These are phyloP conservation scores for Trametes pubescens DNA, from an alignment of 1,284 basidiomycete species.

Conservation along the genomic window DNA sequence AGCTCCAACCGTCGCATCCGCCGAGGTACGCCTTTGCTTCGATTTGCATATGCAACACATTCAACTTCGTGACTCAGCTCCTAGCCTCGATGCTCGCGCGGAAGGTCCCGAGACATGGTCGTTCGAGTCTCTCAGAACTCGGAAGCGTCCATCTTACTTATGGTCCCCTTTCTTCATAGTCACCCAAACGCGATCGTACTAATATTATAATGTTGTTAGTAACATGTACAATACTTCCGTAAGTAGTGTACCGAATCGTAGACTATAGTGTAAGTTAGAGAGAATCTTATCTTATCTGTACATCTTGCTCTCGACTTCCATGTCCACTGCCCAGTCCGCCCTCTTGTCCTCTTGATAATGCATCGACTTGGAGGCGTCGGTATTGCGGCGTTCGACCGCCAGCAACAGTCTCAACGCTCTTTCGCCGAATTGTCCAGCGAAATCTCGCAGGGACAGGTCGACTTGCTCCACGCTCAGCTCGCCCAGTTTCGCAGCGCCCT, in stretches of 20 bases:
- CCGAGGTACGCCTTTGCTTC: neutral
- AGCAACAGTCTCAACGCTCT: constrained; percentile 75
- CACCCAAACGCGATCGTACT: no score
- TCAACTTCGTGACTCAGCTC: no score
- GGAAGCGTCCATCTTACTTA: no score
- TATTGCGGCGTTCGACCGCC: constrained; percentile 78
- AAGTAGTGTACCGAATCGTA: no score
- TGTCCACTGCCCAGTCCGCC: neutral
- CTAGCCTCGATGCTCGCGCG: no score
- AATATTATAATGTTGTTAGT: no score
- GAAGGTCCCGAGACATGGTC: no score
- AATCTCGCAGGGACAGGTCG: constrained; percentile 80
- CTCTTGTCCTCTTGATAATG: constrained; percentile 49
- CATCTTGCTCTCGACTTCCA: neutral
- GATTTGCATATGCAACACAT: no score
- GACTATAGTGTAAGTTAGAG: no score
- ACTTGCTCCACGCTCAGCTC: constrained; percentile 84
- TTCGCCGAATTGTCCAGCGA: constrained; percentile 85
- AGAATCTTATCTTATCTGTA: neutral
- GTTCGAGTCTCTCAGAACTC: no score
- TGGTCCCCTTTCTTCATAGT: no score
- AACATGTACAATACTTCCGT: no score
- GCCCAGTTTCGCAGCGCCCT: constrained; percentile 86
- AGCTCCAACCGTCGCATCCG: neutral
- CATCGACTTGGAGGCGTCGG: constrained; percentile 77